Evolutionary conservation across 768 basidiomycete genomes (phyloP), one percentile per base, ranked within the genome.

Genomic region (Panus rudis): DNA sequence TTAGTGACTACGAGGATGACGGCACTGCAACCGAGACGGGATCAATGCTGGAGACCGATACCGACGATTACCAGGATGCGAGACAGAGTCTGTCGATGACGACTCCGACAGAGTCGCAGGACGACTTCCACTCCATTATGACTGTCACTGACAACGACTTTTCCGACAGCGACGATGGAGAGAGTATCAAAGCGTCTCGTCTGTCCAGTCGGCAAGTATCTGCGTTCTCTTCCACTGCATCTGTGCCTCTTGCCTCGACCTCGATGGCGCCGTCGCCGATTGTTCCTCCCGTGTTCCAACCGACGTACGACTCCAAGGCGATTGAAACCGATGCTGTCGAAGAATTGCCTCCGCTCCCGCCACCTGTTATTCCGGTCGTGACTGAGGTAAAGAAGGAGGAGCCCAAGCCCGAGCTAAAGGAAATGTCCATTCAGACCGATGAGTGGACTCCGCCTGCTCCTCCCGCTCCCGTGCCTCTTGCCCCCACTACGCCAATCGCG

Each of bases 361-460:
- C n/a, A n/a, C 41, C 48, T 6, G 23, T 2, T 22, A 22, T 38
- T 21, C 34, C 17, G 22, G 41, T 31, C 17, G 39, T 39, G 26
- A 21, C 6, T 41, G 38, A 54, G 14, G 26, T 43, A 1, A 33
- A 47, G n/a, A 49, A 53, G 22, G 50, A 43, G 50, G 60, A 37
- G 56, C 77, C 76, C 10, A 84, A 79, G 57, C 76, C 79, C 0
- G 80, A 86, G 52, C 63, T 76, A 24, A 79, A 69, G 56, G 88
- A 92, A 52, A 84, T 79, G 47, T 84, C 79, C 3, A 78, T 81
- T 25, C 88, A 92, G 65, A 91, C 88, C 1, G 89, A 92, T 48
- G 72, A 73, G 39, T 84, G 81, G 83, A 64, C 58, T 12, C 76
- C 76, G 8, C 53, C 57, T 6, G 43, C 57, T 50, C 42, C 51